These are phyloP conservation scores for Phytophthora nicotianae DNA, from an alignment of 352 stramenopile species.

Conservation along the genomic window DNA sequence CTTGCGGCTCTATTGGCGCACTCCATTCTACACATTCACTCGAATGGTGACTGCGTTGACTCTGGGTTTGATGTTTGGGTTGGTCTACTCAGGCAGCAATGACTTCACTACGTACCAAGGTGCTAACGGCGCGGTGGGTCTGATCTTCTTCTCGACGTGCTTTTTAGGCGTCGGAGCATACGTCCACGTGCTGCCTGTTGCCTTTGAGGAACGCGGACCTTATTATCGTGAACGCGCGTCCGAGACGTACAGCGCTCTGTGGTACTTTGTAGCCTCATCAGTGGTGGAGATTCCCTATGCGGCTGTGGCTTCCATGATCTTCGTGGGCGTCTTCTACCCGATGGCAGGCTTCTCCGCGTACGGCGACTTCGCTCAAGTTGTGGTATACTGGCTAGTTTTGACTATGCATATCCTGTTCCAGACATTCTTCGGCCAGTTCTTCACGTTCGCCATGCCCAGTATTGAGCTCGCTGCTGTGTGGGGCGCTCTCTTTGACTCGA, in stretches of 20 bases:
- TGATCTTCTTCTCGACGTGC: slow-evolving; percentile 82
- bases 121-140: slow-evolving; percentile 53
- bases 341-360: slow-evolving; percentile 66
- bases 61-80: slow-evolving; percentile 49
- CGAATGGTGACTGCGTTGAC: slow-evolving; percentile 48
- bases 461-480: slow-evolving; percentile 51
- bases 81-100: slow-evolving; percentile 46
- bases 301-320: slow-evolving; percentile 54
- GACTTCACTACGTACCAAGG: slow-evolving; percentile 47
- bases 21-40: slow-evolving; percentile 80
- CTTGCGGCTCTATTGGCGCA: slow-evolving; percentile 84
- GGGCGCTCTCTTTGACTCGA: slow-evolving; percentile 48
- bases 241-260: slow-evolving; percentile 88
- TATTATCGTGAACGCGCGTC: slow-evolving; percentile 93
- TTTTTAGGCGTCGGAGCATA: slow-evolving; percentile 79
- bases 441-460: slow-evolving; percentile 61
- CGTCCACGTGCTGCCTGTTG: slow-evolving; percentile 69
- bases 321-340: slow-evolving; percentile 73
- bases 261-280: slow-evolving; percentile 80
- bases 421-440: slow-evolving; percentile 63
- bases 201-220: slow-evolving; percentile 83
- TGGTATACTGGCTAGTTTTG: slow-evolving; percentile 51
- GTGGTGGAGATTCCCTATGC: slow-evolving; percentile 86
- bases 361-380: slow-evolving; percentile 34
- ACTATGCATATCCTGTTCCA: slow-evolving; percentile 48